Conservation (phyloP, 495 filamentous ascomycete genomes). For the Monascus purpureus region DNA sequence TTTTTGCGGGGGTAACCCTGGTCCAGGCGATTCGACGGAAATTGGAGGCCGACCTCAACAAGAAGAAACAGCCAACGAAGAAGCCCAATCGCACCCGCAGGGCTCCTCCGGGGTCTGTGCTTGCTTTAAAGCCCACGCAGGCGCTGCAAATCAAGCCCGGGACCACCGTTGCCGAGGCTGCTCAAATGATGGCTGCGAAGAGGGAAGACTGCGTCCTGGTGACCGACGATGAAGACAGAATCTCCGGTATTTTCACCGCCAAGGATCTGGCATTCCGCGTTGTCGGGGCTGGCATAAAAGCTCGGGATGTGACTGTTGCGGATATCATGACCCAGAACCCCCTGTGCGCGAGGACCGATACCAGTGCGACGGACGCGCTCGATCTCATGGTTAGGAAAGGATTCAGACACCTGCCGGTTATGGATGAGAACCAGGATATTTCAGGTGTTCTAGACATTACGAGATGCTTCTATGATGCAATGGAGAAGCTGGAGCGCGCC, state of each 20-base stretch:
- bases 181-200: conserved; percentile 98
- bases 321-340: conserved; percentile 99
- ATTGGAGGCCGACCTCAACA: conserved; percentile 93
- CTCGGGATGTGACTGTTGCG: conserved; percentile 77
- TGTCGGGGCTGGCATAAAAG: conserved; percentile 84
- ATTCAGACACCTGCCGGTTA: conserved; percentile 93
- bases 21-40: conserved; percentile 85
- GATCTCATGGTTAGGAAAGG: conserved; percentile 98
- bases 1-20: conserved; percentile 1
- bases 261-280: conserved; percentile 98
- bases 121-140: conserved; percentile 85
- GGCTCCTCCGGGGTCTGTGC: conserved; percentile 88
- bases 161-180: conserved; percentile 89
- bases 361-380: conserved; percentile 91
- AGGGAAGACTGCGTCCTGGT: conserved; percentile 98
- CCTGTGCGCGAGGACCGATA: conserved; percentile 91
- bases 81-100: conserved; percentile 76
- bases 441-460: conserved; percentile 97
- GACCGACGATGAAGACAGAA: conserved; percentile 94
- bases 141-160: conserved; percentile 95
- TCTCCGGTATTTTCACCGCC: conserved; percentile 96
- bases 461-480: conserved; percentile 99
- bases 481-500: conserved; percentile 96
- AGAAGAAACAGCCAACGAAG: conserved; percentile 71
- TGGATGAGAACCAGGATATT: conserved; percentile 99